Conservation (phyloP, 2,329 filamentous ascomycete genomes). For the Nigrospora sphaerica region DNA sequence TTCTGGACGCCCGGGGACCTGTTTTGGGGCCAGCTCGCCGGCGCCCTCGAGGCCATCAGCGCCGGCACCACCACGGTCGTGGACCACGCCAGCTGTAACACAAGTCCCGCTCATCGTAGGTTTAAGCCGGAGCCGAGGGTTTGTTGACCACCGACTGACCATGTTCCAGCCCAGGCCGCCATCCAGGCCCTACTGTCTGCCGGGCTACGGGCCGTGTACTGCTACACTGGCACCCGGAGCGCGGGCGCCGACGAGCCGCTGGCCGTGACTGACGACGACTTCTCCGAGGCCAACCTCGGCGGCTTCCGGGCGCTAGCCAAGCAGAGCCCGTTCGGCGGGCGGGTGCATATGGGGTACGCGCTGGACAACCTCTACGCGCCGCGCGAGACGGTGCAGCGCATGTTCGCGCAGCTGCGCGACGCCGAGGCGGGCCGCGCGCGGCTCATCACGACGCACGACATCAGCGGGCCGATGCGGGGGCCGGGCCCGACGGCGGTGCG, state of each 20-base stretch:
- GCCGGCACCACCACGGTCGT: conserved; percentile 34
- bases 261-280: conserved; percentile 13
- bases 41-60: conserved; percentile 30
- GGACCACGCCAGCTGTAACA: conserved; percentile 27
- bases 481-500: conserved; percentile 10
- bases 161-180: conserved; percentile 18
- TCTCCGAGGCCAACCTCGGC: conserved; percentile 27
- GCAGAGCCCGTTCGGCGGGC: conserved; percentile 20
- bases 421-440: conserved; percentile 21
- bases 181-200: conserved; percentile 32
- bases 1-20: conserved; percentile 32
- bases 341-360: conserved; percentile 33
- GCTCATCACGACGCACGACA: conserved; percentile 33
- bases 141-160: conserved; percentile 8
- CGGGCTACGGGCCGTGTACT: conserved; percentile 38
- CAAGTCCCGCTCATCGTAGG: conserved; percentile 21
- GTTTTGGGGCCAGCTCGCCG: conserved; percentile 36
- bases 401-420: conserved; percentile 28
- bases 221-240: conserved; percentile 26
- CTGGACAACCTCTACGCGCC: conserved; percentile 34
- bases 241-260: conserved; percentile 22
- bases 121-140: not conserved
- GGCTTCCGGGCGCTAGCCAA: conserved; percentile 25
- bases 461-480: conserved; percentile 7
- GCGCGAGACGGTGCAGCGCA: conserved; percentile 22